Base-by-base conservation (phyloP, 306 rosid species). In the Senna tora region DNA sequence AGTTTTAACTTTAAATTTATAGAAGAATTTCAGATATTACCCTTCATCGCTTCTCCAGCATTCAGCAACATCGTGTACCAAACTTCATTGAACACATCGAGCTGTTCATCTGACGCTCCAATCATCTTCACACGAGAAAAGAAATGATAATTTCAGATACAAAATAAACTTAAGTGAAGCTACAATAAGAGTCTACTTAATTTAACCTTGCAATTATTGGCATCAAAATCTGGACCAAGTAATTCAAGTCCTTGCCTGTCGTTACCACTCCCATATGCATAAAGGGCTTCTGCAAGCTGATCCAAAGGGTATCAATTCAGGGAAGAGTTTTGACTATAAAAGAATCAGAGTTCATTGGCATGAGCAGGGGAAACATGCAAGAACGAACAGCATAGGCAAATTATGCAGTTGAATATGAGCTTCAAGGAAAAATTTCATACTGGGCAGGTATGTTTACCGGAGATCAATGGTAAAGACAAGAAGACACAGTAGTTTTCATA, bases 101-200 rank as follows among this genome's bases (percentile, higher is more conserved):
- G 70, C 77, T 93, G 98, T 87, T 93, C 98, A 47, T 87, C 88
- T 1, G 98, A 89, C 39, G 97, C 98, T 7, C 98, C 97, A 14
- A 93, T 86, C 28, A 79, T 74, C 98, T 93, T 47, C 74, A 81
- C 33, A 81, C 11, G 33, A 78, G 10, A 6, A 33, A 33, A 49
- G 34, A 43, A 17, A 33, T 49, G 28, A 13, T 17, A 8, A 55
- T 30, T 30, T 58, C 36, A 80, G 75, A 12, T 25, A 11, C 16
- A 9, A 19, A 7, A 49, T 5, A 45, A 6, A 57, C 47, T 64
- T 65, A 21, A 49, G 45, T 34, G 55, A 34, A 11, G 46, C 42
- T 13, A 49, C 7, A 28, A 20, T 6, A 17, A 65, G n/a, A 33
- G 64, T 41, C 33, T 42, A 12, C 71, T 66, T 14, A 12, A 47